Conservation (phyloP, 2,329 filamentous ascomycete species). For the Pseudogymnoascus sp. region DNA sequence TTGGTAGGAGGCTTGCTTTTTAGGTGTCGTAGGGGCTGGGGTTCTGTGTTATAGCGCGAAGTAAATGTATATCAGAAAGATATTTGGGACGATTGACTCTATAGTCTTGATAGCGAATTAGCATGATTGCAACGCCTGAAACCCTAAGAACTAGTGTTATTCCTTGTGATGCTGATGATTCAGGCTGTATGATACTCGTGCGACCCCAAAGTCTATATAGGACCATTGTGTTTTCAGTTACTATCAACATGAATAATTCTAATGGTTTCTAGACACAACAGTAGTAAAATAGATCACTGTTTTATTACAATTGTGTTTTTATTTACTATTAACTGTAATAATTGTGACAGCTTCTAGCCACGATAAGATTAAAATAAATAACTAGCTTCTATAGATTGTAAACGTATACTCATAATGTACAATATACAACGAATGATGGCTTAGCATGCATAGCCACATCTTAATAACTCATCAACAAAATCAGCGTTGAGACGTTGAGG, state of each 20-base stretch:
- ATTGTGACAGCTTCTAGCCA: too few species aligned
- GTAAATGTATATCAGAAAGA: background rate
- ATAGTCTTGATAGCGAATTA: constrained; percentile 4
- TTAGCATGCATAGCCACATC: background rate
- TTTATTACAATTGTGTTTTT: too few species aligned
- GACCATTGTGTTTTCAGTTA: too few species aligned
- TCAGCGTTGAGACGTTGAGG: background rate
- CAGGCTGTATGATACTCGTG: background rate
- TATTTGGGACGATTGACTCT: background rate
- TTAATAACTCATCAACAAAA: background rate
- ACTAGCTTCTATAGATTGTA: too few species aligned
- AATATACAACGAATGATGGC: background rate
- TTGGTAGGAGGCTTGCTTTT: background rate
- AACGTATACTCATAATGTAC: background rate
- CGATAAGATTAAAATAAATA: too few species aligned
- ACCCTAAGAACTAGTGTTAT: background rate
- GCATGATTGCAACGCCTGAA: background rate
- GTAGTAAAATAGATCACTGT: too few species aligned
- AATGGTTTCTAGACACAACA: too few species aligned
- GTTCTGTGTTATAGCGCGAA: background rate
- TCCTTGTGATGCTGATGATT: background rate
- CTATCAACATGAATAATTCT: too few species aligned
- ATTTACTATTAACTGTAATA: too few species aligned
- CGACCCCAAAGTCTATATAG: too few species aligned
- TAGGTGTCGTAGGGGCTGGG: background rate